Evolutionary conservation across 179 eudicot genomes (phyloP), one percentile per base, ranked within the genome.

Genomic region (Gypsophila paniculata): DNA sequence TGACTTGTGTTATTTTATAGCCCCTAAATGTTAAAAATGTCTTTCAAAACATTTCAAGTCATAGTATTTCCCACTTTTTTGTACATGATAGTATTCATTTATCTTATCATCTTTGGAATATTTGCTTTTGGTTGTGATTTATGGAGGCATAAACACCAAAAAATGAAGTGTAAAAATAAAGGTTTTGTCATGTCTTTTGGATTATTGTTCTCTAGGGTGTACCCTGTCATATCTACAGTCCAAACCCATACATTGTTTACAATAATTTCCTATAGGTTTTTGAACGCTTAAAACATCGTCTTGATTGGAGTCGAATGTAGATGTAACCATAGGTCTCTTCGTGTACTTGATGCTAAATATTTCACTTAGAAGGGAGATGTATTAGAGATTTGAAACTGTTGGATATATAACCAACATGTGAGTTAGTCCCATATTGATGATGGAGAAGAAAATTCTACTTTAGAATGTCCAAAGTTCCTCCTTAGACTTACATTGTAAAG

Each of bases 101-200:
- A 82, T 86, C 88, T 84, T 80, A 88, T 86, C 88, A 67, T 29
- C 67, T 76, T 73, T 42, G 46, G 6, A 42, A 42, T 42, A 6
- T 78, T 80, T 48, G 73, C 65, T 72, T 86, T 86, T 83, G 79
- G 91, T 84, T 82, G 52, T 77, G 75, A 53, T 75, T 80, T 78
- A 67, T 73, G 87, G 74, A 62, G 75, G 74, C 85, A 87, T 17
- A 75, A 73, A 80, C 42, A 59, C 32, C 86, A 87, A 76, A 63
- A 65, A n/a, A 44, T 82, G 65, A 62, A 69, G 19, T 65, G 44
- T 66, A 66, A 57, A 59, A 70, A 77, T 54, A 68, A 6, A 22
- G 5, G n/a, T 4, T 29, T 49, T 67, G 74, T 80, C 18, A 80
- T 19, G 58, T 60, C 23, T 82, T 18, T 76, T 73, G 84, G 74